A percentile compares a stretch with the other conserved stretches of the same genome.
Evolutionary conservation across 2,329 filamentous ascomycete genomes (phyloP).

Genomic region (Amylocarpus encephaloides): DNA sequence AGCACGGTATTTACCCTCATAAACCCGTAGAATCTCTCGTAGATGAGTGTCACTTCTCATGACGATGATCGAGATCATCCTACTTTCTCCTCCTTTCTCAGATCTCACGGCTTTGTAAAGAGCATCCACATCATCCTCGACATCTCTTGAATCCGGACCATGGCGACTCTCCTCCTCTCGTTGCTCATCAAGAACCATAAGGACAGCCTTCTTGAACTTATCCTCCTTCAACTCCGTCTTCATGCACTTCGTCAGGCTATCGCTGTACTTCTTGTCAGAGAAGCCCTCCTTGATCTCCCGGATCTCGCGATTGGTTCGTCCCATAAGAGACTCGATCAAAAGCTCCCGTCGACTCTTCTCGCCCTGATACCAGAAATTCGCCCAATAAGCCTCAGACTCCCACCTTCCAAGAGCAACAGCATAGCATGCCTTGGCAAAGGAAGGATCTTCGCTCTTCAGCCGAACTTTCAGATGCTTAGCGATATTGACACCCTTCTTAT

Average conservation of each 20-base stretch:
- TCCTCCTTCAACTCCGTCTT: slow-evolving; percentile 88
- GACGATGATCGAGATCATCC: slow-evolving; percentile 81
- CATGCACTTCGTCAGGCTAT: slow-evolving; percentile 80
- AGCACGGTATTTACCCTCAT: slow-evolving; percentile 63
- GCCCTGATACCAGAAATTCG: slow-evolving; percentile 94
- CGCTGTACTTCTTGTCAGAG: slow-evolving; percentile 82
- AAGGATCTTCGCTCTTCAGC: slow-evolving; percentile 66
- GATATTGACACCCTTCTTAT: slow-evolving; percentile 73
- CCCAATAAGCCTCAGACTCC: slow-evolving; percentile 96
- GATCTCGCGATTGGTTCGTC: slow-evolving; percentile 82
- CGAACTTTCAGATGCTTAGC: slow-evolving; percentile 76
- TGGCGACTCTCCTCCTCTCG: slow-evolving; percentile 65
- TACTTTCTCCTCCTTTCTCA: slow-evolving; percentile 76
- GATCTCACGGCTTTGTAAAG: slow-evolving; percentile 62
- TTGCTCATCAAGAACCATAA: slow-evolving; percentile 75
- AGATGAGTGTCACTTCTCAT: slow-evolving; percentile 76
- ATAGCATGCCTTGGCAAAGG: slow-evolving; percentile 87
- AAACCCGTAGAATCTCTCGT: slow-evolving; percentile 68
- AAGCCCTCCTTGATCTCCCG: slow-evolving; percentile 81
- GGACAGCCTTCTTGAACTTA: slow-evolving; percentile 86
- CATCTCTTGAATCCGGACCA: slow-evolving; percentile 38
- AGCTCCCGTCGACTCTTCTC: slow-evolving; percentile 80
- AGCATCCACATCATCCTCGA: slow-evolving; percentile 66
- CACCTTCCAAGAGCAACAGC: slow-evolving; percentile 81
- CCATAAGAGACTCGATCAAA: slow-evolving; percentile 89